Conservation (phyloP, 106 monocot species). For the Phalaenopsis equestris region DNA sequence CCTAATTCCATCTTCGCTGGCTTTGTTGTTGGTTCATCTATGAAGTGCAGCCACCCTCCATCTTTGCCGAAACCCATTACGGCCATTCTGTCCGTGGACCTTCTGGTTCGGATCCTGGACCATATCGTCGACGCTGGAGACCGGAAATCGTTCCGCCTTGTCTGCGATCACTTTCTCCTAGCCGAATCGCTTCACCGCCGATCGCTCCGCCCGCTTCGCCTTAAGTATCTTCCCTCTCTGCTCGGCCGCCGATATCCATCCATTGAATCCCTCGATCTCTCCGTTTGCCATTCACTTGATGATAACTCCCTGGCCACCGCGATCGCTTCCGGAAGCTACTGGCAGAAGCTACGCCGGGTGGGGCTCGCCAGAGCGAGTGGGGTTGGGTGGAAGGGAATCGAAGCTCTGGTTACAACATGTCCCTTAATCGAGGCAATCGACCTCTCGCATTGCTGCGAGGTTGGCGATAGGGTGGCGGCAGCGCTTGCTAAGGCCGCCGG, state of each 20-base stretch:
- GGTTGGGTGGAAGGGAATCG: conserved; percentile 65
- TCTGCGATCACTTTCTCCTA: conserved; percentile 36
- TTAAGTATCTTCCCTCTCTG: conserved; percentile 24
- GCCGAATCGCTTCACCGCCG: conserved; percentile 45
- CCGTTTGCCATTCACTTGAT: conserved; percentile 46
- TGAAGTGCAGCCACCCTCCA: background rate
- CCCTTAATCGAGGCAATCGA: conserved; percentile 60
- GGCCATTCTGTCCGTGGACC: conserved; percentile 44
- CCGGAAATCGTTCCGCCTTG: conserved; percentile 55
- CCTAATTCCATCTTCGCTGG: conserved; percentile 18
- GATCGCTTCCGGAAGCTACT: background rate
- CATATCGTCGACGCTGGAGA: conserved; percentile 30
- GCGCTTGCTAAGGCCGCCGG: conserved; percentile 38
- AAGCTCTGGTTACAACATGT: conserved; percentile 44
- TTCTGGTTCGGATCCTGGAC: conserved; percentile 55
- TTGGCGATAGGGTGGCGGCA: conserved; percentile 74
- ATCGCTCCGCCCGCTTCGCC: conserved; percentile 33
- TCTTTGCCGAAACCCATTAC: conserved; percentile 10
- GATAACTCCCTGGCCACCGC: conserved; percentile 13
- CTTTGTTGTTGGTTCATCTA: background rate
- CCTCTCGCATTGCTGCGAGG: conserved; percentile 50
- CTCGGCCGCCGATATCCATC: conserved; percentile 27
- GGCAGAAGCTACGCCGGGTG: conserved; percentile 20
- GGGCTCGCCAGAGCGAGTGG: conserved; percentile 41
- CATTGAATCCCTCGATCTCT: conserved; percentile 57